Evolutionary conservation across 2,329 filamentous ascomycete genomes (phyloP), one percentile per base, ranked within the genome.

Genomic region (Sclerotinia sclerotiorum): DNA sequence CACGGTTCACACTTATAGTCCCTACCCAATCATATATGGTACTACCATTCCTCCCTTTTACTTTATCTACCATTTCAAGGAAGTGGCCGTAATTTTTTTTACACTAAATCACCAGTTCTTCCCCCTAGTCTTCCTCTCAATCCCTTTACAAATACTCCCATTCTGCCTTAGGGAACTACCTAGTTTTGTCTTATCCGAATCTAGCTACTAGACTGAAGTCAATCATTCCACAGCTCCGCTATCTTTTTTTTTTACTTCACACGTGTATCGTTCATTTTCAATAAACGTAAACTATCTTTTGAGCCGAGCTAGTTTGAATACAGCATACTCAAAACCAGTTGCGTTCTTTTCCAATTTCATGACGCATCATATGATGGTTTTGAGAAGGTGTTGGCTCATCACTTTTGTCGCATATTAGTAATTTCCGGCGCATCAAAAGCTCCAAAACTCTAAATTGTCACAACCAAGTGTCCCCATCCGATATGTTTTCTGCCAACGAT

Each of bases 1-100:
- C 39, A 42, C 15, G 13, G 5, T 42, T 42, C 39, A 42, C 15
- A 15, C 4, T 42, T 42, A 42, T 11, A 42, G 15, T 19, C 44
- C 46, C 58, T 35, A 15, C 42, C 29, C 42, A 32, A 15, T 49
- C n/a, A 11, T 42, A 27, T 21, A 8, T 29, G 5, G 17, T 1
- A 6, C 19, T 19, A 51, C 17, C 35, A 21, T 27, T 27, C n/a
- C 27, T 42, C 48, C 39, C 29, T 11, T 63, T n/a, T 42, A 39
- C 8, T 19, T 62, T 21, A 35, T 56, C 35, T 39, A 13, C 29
- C 21, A n/a, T 63, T 62, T 51, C 60, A 63, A 51, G 32, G 46
- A 62, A 39, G n/a, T 19, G 46, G 8, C 2, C 60, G 51, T 42
- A n/a, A n/a, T n/a, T 4, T 42, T 39, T 24, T 35, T 5, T 17